These are phyloP conservation scores for Intubia oerlemansii DNA, from an alignment of 2,329 filamentous ascomycete genomes.

Conservation along the genomic window DNA sequence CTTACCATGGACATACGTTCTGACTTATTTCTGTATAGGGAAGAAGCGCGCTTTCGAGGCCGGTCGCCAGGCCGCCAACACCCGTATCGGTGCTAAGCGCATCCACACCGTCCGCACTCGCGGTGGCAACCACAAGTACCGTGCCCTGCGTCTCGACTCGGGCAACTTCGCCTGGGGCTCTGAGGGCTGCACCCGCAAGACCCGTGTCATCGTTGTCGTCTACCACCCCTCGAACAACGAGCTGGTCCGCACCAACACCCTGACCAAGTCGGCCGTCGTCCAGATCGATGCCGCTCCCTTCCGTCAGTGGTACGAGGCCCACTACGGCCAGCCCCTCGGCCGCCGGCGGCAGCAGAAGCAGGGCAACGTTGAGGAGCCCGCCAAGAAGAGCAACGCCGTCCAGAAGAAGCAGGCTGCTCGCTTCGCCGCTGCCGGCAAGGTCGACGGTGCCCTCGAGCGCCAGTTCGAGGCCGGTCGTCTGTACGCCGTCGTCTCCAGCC, in stretches of 20 bases:
- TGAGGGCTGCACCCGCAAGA: conserved; percentile 96
- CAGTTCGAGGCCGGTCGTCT: conserved; percentile 99
- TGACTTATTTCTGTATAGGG: conserved; percentile 49
- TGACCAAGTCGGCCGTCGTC: conserved; percentile 96
- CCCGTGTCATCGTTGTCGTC: conserved; percentile 92
- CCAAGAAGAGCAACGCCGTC: conserved; percentile 88
- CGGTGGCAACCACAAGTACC: conserved; percentile 97
- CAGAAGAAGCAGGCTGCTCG: conserved; percentile 92
- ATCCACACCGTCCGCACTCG: conserved; percentile 21
- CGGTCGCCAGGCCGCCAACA: conserved; percentile 98
- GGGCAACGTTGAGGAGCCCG: conserved; percentile 39
- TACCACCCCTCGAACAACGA: conserved; percentile 99
- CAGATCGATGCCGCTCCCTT: conserved; percentile 98
- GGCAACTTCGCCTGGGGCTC: conserved; percentile 99
- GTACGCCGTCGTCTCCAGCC: conserved; percentile 78
- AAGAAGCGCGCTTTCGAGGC: conserved; percentile 99
- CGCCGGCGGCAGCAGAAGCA: conserved; percentile 78
- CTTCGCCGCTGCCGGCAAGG: conserved; percentile 70
- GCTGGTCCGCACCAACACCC: conserved; percentile 98
- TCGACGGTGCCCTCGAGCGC: conserved; percentile 80
- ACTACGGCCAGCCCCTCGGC: conserved; percentile 85
- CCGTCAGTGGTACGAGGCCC: conserved; percentile 99
- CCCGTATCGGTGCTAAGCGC: conserved; percentile 64
- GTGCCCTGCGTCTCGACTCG: conserved; percentile 91
- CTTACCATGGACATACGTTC: conserved; percentile 38